These are phyloP conservation scores for Pestalotiopsis sp. DNA, from an alignment of 2,329 filamentous ascomycete species.

Conservation along the genomic window DNA sequence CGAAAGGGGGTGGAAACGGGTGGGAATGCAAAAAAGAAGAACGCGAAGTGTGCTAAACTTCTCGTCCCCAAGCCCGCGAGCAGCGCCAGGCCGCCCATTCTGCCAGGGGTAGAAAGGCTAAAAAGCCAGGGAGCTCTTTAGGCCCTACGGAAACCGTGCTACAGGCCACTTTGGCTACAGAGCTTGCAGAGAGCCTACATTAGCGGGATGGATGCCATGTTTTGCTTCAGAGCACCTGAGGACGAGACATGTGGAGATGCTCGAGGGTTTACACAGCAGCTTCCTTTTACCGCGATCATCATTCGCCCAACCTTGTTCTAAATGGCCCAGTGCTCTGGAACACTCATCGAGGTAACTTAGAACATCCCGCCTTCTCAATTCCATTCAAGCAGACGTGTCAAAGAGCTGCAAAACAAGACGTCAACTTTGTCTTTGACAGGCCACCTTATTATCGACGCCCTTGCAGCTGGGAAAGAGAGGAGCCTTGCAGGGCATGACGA, in stretches of 20 bases:
- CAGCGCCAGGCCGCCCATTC: background rate
- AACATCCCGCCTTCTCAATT: background rate
- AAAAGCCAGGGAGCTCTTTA: background rate
- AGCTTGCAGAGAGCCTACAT: background rate
- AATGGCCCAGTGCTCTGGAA: background rate
- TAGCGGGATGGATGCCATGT: background rate
- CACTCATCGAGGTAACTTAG: background rate
- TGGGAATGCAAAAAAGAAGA: background rate
- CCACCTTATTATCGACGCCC: background rate
- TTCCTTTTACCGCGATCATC: background rate
- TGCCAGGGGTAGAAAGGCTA: background rate
- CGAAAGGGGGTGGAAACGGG: background rate
- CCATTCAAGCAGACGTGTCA: background rate
- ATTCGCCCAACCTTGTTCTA: constrained; percentile 2
- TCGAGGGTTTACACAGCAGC: background rate
- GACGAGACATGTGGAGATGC: background rate
- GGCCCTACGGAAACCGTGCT: background rate
- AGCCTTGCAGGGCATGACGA: background rate
- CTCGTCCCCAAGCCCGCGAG: background rate
- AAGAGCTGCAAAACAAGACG: background rate
- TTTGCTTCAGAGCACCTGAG: background rate
- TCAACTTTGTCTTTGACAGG: background rate
- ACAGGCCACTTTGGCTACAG: background rate
- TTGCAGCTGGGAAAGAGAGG: background rate
- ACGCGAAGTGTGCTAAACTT: background rate